Evolutionary conservation across 2,329 filamentous ascomycete genomes (phyloP).

Genomic region (Lecanicillium sp.): DNA sequence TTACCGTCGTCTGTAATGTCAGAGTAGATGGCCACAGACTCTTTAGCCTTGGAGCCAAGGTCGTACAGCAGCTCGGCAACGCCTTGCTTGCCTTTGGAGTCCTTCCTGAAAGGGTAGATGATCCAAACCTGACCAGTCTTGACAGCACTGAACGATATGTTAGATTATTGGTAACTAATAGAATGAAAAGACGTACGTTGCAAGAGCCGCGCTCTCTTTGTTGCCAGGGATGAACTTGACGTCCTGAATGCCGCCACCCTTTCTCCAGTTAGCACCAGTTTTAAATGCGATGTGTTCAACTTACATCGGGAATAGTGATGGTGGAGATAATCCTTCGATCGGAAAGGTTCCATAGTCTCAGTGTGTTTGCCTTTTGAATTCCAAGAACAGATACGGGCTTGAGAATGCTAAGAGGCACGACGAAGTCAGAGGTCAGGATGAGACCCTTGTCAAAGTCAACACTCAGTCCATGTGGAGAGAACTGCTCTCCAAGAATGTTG

Average conservation of each 20-base stretch:
- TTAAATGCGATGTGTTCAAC: slow-evolving; percentile 9
- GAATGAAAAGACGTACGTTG: slow-evolving; percentile 30
- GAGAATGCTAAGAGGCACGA: slow-evolving; percentile 52
- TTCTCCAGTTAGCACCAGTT: slow-evolving; percentile 1
- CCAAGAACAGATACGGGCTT: slow-evolving; percentile 44
- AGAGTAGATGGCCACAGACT: slow-evolving; percentile 52
- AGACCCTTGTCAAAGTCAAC: slow-evolving; percentile 50
- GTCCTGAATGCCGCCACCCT: slow-evolving; percentile 53
- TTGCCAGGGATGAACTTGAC: slow-evolving; percentile 59
- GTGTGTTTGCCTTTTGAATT: slow-evolving; percentile 46
- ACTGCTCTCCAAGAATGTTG: slow-evolving; percentile 52
- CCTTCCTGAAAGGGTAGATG: slow-evolving; percentile 53
- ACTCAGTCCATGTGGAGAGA: slow-evolving; percentile 51
- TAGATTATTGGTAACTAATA: neutral
- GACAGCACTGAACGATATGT: slow-evolving; percentile 41
- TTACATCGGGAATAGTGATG: slow-evolving; percentile 49
- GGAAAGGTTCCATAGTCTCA: slow-evolving; percentile 51
- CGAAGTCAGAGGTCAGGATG: slow-evolving; percentile 56
- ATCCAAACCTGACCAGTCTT: slow-evolving; percentile 55
- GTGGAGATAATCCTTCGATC: slow-evolving; percentile 49
- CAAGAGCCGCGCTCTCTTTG: slow-evolving; percentile 48
- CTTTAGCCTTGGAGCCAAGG: slow-evolving; percentile 46
- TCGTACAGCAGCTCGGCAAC: slow-evolving; percentile 51
- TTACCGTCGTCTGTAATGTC: slow-evolving; percentile 52
- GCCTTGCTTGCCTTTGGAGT: slow-evolving; percentile 47